Base-by-base conservation (phyloP, 2,329 filamentous ascomycete genomes). In the Monilinia polystroma region DNA sequence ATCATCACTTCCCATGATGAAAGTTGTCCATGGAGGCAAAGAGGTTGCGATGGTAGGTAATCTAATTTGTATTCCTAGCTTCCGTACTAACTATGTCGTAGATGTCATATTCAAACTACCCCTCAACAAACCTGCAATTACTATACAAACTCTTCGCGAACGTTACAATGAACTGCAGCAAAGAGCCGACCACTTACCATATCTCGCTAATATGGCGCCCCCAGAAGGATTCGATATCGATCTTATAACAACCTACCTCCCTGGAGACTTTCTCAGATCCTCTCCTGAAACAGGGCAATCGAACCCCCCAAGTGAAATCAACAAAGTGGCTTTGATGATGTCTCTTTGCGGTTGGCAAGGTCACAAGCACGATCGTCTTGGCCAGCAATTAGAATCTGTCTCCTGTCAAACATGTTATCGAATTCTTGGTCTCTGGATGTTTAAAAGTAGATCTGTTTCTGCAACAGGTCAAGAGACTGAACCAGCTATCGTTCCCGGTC, bases 401-500 rank as follows among this genome's bases (percentile, higher is more conserved):
- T 80, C 70, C 78, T 99, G 95, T 77, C 85, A 89, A 67, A 91
- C 92, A 26, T 99, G 95, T 76, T 90, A 96, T 74, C 88, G 95
- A 68, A 87, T 93, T 1, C 82, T 98, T 0, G 95, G 95, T 0
- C 82, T 99, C 2, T 99, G 95, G 95, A 90, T 99, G 81, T 98
- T 96, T 77, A 90, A 88, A 74, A 89, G 88, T 77, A 93, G 89
- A 77, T 85, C 86, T 73, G 84, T 90, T 41, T 83, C 86, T 67
- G 78, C 79, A 20, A 82, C 82, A 0, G 78, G 82, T 47, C 74
- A 80, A 47, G 79, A 87, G 12, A 77, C 88, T 14, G 81, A 84
- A 5, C 70, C 69, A 14, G 84, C 87, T 3, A 84, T 85, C 1
- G 88, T 90, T 82, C 84, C 86, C 71, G 81, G 85, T 66, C 82